Percentiles rank a stretch among this genome's conserved stretches.
Evolutionary conservation across 2,329 filamentous ascomycete species (phyloP).

Genomic region (Curvularia sp.): DNA sequence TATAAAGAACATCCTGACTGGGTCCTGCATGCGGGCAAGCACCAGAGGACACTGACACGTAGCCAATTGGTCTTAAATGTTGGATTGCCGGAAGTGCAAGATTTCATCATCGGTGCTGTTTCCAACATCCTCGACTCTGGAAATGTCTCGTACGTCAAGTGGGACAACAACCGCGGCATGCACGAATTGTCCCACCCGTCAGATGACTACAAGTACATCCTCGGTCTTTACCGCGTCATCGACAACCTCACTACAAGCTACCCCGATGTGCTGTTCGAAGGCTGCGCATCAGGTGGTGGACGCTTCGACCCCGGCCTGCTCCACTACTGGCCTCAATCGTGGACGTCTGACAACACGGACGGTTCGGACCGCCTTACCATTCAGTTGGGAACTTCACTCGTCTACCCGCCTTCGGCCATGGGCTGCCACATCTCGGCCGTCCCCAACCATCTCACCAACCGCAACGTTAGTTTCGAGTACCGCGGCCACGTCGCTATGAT

Average conservation of each 20-base stretch:
- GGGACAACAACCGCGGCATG: constrained; percentile 72
- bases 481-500: constrained; percentile 72
- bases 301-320: constrained; percentile 69
- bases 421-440: constrained; percentile 69
- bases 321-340: constrained; percentile 70
- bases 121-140: constrained; percentile 62
- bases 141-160: constrained; percentile 68
- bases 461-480: constrained; percentile 64
- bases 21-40: constrained; percentile 64
- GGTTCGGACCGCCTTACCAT: constrained; percentile 66
- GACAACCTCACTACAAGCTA: constrained; percentile 65
- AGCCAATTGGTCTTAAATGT: constrained; percentile 69
- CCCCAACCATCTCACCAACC: constrained; percentile 64
- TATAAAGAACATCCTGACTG: constrained; percentile 70
- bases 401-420: constrained; percentile 69
- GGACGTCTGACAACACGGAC: constrained; percentile 72
- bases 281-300: constrained; percentile 69
- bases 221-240: constrained; percentile 69
- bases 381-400: constrained; percentile 68
- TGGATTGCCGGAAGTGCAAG: constrained; percentile 66
- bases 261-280: constrained; percentile 69
- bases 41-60: constrained; percentile 63
- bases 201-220: constrained; percentile 65
- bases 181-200: constrained; percentile 65
- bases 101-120: constrained; percentile 65